Evolutionary conservation across 2,329 filamentous ascomycete species (phyloP), one percentile per base, ranked within the genome.

Genomic region (Fusarium beomiforme): DNA sequence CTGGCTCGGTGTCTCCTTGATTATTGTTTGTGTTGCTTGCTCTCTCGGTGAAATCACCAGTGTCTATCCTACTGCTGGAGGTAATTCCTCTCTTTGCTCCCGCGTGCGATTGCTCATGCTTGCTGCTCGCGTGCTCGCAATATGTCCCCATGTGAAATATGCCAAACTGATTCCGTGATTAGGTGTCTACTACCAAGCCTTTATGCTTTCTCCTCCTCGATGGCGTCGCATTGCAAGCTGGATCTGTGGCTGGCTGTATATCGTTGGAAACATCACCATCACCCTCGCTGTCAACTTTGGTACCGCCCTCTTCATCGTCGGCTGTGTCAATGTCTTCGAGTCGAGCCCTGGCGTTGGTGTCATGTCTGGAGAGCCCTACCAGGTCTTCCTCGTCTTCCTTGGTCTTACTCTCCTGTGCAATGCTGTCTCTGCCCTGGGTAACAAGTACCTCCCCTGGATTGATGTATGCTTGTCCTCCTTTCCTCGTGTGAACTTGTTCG

Each of bases 171-270:
- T 50, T 31, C 23, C 41, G 31, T 57, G 39, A 50, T 24, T 5
- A 66, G 64, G 82, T 64, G 91, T 93, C 56, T 94, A 94, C 82
- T 93, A 93, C 79, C 91, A 93, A 82, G 90, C 91, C 5, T 93
- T 92, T 76, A 92, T 93, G 87, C 86, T 94, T 9, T 87, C 91
- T 0, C 85, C 90, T 16, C 79, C 85, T n/a, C 80, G 79, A 17
- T 91, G 88, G 81, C 89, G 91, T 54, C 87, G 86, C 37, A 81
- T 92, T 12, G 85, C 90, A 14, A 89, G 90, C 26, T 94, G 90
- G 88, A 88, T 92, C 64, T 92, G 89, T 70, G 91, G 92, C 62
- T 94, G 85, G 83, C 24, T 88, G 84, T 77, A 78, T 88, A 78
- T 90, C 51, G 90, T 90, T 36, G 91, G 91, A 39, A 93, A 91